Evolutionary conservation across 2,329 filamentous ascomycete genomes (phyloP).

Genomic region (Penicillium thymicola): DNA sequence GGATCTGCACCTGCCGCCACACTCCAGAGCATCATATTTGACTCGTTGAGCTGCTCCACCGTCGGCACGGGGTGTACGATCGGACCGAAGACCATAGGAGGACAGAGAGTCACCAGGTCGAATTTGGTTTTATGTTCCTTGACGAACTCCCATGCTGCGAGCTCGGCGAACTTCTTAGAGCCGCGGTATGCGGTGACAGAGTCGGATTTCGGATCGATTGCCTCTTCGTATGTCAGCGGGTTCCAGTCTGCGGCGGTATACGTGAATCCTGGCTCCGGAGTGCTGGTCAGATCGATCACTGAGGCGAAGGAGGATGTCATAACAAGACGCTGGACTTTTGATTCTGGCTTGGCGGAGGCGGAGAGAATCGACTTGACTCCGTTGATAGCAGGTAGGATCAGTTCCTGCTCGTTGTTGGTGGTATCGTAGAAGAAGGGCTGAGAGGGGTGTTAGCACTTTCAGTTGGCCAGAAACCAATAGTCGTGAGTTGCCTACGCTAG

Average conservation of each 20-base stretch:
- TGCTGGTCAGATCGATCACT: conserved; percentile 22
- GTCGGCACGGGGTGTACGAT: conserved; percentile 40
- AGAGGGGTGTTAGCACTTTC: not conserved
- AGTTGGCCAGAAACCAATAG: not conserved
- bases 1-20: conserved; percentile 37
- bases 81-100: conserved; percentile 48
- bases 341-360: conserved; percentile 23
- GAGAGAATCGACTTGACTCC: conserved; percentile 45
- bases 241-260: conserved; percentile 33
- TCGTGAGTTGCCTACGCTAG: conserved; percentile 37
- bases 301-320: conserved; percentile 33
- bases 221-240: conserved; percentile 30
- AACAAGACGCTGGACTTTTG: conserved; percentile 24
- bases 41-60: conserved; percentile 42
- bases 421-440: conserved; percentile 47
- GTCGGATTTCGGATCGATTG: conserved; percentile 16
- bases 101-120: conserved; percentile 47
- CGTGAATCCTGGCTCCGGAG: conserved; percentile 17
- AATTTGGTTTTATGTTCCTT: conserved; percentile 25
- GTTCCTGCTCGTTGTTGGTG: conserved; percentile 43
- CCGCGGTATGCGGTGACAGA: conserved; percentile 31
- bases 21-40: conserved; percentile 43
- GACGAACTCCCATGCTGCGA: conserved; percentile 34
- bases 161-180: conserved; percentile 34
- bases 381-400: conserved; percentile 48